phyloP scores from a whole-genome alignment of 2,329 filamentous ascomycete genomes.

The Huntiella bhutanensis region DNA sequence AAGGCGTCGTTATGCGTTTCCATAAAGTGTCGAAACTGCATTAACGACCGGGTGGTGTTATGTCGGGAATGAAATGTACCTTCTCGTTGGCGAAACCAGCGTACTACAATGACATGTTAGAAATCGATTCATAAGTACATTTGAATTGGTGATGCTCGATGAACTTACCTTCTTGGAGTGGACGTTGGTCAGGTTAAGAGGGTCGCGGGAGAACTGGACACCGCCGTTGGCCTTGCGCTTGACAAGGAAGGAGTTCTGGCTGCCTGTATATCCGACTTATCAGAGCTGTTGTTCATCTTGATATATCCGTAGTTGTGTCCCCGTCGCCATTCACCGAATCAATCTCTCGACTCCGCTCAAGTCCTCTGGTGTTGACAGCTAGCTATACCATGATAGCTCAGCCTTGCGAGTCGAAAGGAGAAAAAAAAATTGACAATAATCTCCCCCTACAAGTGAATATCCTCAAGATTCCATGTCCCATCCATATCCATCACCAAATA shows the following conservation, averaged over 20 bases:
- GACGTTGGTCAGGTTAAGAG: conserved; percentile 81
- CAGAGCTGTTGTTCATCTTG: conserved; percentile 5
- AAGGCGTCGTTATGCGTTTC: too few species aligned
- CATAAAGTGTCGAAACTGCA: not conserved
- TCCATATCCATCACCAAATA: not conserved
- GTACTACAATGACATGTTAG: conserved; percentile 39
- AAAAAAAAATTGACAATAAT: conserved; percentile 6
- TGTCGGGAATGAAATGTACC: conserved; percentile 31
- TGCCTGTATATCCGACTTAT: conserved; percentile 33
- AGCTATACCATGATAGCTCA: not conserved
- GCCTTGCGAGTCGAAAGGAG: not conserved
- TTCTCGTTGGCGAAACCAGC: conserved; percentile 87
- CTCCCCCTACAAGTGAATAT: not conserved
- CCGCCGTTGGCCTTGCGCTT: conserved; percentile 69
- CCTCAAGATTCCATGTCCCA: not conserved
- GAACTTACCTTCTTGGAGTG: conserved; percentile 67
- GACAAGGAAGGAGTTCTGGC: conserved; percentile 77
- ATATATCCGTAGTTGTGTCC: not conserved
- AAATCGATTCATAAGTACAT: conserved; percentile 3
- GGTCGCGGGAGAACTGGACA: conserved; percentile 82
- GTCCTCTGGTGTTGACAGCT: not conserved
- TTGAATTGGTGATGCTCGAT: not conserved
- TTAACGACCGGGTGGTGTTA: not conserved
- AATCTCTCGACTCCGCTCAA: not conserved
- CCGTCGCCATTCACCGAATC: not conserved